phyloP scores from a whole-genome alignment of 768 basidiomycete species.

The Mycena albidolilacea region DNA sequence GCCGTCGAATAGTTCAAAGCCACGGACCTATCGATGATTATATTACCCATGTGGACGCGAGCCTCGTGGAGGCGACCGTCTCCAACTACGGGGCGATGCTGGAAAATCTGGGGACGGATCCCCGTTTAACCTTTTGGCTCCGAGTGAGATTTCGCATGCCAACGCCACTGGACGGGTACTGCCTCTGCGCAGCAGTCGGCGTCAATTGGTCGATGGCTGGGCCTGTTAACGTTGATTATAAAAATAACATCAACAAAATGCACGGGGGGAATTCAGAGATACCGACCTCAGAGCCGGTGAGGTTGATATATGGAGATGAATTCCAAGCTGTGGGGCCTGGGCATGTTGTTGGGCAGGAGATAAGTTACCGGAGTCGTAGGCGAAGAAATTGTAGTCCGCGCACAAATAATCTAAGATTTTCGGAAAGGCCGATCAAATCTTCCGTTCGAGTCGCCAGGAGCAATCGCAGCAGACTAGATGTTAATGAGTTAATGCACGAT shows the following conservation, averaged over 20 bases:
- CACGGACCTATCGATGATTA: too few relatives aligned
- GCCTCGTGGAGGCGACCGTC: slow-evolving; percentile 17
- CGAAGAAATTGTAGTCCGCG: neutral
- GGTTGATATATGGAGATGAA: neutral
- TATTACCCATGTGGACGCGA: slow-evolving; percentile 2
- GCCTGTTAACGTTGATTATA: neutral
- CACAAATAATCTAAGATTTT: neutral
- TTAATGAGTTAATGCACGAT: neutral
- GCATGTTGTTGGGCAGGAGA: neutral
- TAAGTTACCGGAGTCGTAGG: neutral
- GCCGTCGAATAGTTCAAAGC: too few relatives aligned
- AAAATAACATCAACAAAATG: neutral
- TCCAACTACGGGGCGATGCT: neutral
- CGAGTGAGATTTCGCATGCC: neutral
- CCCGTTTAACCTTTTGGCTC: neutral
- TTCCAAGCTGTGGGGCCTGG: neutral
- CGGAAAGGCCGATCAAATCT: neutral
- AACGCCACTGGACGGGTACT: neutral
- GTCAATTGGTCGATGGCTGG: neutral
- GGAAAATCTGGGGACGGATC: neutral
- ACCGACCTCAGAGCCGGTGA: neutral
- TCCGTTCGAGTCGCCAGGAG: neutral
- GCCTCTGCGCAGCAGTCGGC: neutral
- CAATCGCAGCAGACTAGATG: neutral
- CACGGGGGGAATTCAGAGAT: too few relatives aligned